A percentile compares a stretch with the other conserved stretches of the same genome.
These are phyloP conservation scores for Mortierella sp. DNA, from an alignment of 371 early-diverging fungal species.

Conservation along the genomic window DNA sequence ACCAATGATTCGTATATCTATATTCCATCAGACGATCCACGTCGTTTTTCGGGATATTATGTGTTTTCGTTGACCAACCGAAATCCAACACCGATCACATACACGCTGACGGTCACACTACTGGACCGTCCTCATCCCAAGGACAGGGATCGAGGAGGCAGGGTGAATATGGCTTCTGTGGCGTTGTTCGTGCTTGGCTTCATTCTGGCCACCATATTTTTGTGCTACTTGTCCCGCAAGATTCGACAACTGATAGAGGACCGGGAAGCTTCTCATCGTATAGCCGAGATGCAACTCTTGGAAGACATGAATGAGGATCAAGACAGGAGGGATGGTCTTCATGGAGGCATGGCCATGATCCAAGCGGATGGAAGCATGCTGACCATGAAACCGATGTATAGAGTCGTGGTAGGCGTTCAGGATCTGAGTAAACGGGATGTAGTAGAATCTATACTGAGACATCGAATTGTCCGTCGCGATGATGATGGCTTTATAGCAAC, in stretches of 20 bases:
- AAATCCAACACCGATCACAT: constrained; percentile 27
- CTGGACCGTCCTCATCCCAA: constrained; percentile 28
- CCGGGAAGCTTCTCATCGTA: constrained; percentile 38
- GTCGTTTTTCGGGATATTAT: constrained; percentile 49
- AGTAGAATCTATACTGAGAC: constrained; percentile 14
- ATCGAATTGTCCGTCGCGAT: constrained; percentile 10
- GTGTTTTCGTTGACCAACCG: constrained; percentile 48
- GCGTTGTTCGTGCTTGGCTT: constrained; percentile 49
- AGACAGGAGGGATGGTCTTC: constrained; percentile 8
- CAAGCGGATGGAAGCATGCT: constrained; percentile 18
- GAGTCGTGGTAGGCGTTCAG: constrained; percentile 47
- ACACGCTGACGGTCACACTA: constrained; percentile 26
- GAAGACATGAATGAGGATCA: constrained; percentile 39
- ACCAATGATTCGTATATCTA: constrained; percentile 21
- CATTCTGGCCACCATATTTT: constrained; percentile 26
- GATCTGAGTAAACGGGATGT: constrained; percentile 9
- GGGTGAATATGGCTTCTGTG: constrained; percentile 46
- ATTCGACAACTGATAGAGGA: constrained; percentile 50
- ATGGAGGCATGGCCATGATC: constrained; percentile 23
- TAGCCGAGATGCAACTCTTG: constrained; percentile 36
- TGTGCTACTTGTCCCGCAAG: constrained; percentile 43
- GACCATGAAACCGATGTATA: constrained; percentile 40
- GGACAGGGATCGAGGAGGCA: constrained; percentile 12
- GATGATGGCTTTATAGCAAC: not conserved
- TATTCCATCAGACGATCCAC: constrained; percentile 37